phyloP scores from a whole-genome alignment of 208 protist species.

The Wallacemonas sp. region DNA sequence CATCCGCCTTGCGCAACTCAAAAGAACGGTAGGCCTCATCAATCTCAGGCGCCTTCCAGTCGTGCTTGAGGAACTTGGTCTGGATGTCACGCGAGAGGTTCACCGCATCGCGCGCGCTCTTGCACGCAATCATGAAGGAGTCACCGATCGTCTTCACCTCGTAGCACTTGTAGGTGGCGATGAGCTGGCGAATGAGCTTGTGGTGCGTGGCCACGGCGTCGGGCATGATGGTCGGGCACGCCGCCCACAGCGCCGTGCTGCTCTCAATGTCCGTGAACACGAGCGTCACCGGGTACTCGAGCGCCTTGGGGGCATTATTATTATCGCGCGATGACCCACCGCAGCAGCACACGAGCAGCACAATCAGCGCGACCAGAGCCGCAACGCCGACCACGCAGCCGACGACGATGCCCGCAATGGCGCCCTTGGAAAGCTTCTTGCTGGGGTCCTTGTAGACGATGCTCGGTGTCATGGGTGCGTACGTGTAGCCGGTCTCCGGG shows the following conservation, averaged over 20 bases:
- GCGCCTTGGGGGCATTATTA: constrained; percentile 44
- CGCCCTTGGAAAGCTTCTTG: constrained; percentile 15
- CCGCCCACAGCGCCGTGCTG: constrained; percentile 82
- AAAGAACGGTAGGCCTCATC: constrained; percentile 52
- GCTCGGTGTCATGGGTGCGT: constrained; percentile 30
- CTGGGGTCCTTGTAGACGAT: constrained; percentile 18
- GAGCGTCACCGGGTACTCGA: constrained; percentile 48
- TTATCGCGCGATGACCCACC: constrained; percentile 35
- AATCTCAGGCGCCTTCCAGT: constrained; percentile 51
- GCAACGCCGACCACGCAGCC: constrained; percentile 15
- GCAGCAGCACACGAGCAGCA: constrained; percentile 14
- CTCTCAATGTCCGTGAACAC: constrained; percentile 83
- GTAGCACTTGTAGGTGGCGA: constrained; percentile 69
- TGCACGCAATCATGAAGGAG: constrained; percentile 86
- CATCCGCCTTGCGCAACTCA: constrained; percentile 21
- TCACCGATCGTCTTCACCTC: constrained; percentile 89
- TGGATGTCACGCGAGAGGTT: constrained; percentile 55
- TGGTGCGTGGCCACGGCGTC: constrained; percentile 73
- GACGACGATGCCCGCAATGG: constrained; percentile 35
- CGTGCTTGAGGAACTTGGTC: constrained; percentile 43
- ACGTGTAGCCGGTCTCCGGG: background rate
- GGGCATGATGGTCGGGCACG: constrained; percentile 53
- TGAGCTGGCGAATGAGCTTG: constrained; percentile 60
- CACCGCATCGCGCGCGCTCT: constrained; percentile 38
- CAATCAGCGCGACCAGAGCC: constrained; percentile 8